These are phyloP conservation scores for Neofusicoccum sp. DNA, from an alignment of 2,329 filamentous ascomycete species.

Conservation along the genomic window DNA sequence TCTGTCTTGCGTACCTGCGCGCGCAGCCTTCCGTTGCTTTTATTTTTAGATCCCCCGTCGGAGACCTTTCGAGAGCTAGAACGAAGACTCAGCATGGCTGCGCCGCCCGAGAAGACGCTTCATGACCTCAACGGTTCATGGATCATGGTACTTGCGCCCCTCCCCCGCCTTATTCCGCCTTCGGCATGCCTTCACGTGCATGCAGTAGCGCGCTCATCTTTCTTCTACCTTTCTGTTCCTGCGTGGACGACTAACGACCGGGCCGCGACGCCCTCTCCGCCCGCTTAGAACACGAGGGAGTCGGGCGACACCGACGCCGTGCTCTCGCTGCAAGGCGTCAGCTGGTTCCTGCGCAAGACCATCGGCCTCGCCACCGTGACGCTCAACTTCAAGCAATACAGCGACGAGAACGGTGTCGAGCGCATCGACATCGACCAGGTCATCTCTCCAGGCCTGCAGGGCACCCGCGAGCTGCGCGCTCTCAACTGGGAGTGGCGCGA, in stretches of 20 bases:
- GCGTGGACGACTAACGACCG: too few species aligned
- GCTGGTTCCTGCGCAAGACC: conserved; percentile 71
- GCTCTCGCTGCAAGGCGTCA: conserved; percentile 61
- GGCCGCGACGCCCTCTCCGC: too few species aligned
- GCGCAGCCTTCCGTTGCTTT: too few species aligned
- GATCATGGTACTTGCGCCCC: conserved; percentile 35
- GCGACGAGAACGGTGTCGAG: conserved; percentile 35
- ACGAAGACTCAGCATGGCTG: conserved; percentile 37
- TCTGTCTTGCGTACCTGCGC: too few species aligned
- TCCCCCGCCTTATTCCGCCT: neutral
- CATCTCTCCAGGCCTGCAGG: conserved; percentile 68
- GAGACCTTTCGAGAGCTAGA: too few species aligned
- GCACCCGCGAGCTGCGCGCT: conserved; percentile 61
- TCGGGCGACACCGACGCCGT: conserved; percentile 68
- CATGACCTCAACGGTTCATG: conserved; percentile 43
- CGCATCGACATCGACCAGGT: conserved; percentile 69
- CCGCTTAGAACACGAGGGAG: too few species aligned
- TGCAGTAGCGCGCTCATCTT: neutral
- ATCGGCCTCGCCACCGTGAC: conserved; percentile 71
- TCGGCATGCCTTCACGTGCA: neutral
- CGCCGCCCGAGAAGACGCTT: conserved; percentile 37
- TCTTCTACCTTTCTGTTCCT: conserved; percentile 51
- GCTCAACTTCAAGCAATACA: conserved; percentile 59
- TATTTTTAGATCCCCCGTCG: too few species aligned
- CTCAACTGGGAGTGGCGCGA: conserved; percentile 63